Conservation (phyloP, 768 basidiomycete genomes). For the Serpula lacrymans region DNA sequence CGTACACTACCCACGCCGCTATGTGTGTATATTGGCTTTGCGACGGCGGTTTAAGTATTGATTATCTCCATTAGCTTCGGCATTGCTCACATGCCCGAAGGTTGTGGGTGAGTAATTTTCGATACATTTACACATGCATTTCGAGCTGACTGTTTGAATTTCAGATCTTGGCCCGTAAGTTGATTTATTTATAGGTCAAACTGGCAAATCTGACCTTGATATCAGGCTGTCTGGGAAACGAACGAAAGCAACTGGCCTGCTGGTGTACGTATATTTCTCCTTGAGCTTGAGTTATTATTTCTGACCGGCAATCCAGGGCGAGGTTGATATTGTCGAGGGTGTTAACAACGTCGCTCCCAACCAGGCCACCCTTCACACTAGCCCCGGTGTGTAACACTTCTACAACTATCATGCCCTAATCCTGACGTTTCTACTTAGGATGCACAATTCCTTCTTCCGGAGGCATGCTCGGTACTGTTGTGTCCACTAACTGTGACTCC, state of each 20-base stretch:
- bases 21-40: conserved; percentile 19
- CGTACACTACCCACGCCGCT: conserved; percentile 32
- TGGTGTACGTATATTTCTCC: conserved; percentile 12
- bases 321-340: conserved; percentile 29
- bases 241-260: conserved; percentile 20
- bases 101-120: conserved; percentile 24
- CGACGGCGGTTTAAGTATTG: neutral
- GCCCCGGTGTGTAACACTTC: conserved; percentile 31
- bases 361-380: conserved; percentile 47
- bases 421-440: too few relatives aligned
- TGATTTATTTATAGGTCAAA: too few relatives aligned
- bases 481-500: neutral
- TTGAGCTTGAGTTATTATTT: neutral
- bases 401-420: neutral
- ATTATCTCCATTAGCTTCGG: conserved; percentile 23
- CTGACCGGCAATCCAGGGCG: conserved; percentile 19
- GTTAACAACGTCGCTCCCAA: conserved; percentile 49
- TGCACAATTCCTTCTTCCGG: conserved; percentile 24
- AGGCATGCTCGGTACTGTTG: too few relatives aligned
- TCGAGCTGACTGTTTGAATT: neutral
- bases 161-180: conserved; percentile 36
- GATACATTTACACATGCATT: neutral
- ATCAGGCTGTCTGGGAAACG: conserved; percentile 17
- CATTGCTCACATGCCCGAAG: conserved; percentile 34
- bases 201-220: too few relatives aligned